phyloP scores from a whole-genome alignment of 148 eudicot genomes.

The Amaranthus palmeri region DNA sequence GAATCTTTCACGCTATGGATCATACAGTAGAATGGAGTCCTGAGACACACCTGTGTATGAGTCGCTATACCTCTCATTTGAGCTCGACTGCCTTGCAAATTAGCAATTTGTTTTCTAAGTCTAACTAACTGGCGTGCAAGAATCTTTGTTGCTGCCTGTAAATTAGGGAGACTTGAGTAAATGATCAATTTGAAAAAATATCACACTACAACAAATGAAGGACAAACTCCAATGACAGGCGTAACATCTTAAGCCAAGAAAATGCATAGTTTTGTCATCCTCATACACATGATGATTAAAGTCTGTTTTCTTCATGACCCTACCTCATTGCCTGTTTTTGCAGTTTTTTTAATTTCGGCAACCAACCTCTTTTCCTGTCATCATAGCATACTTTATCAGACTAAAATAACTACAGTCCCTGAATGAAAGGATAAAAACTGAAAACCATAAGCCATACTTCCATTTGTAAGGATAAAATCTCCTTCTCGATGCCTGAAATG shows the following conservation, averaged over 20 bases:
- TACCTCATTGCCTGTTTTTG: slow-evolving; percentile 99
- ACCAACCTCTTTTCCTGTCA: slow-evolving; percentile 89
- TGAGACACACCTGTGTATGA: slow-evolving; percentile 72
- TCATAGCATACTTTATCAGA: slow-evolving; percentile 16
- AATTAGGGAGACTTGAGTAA: slow-evolving; percentile 14
- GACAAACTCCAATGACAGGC: not conserved
- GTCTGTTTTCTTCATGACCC: not conserved
- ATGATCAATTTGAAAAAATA: not conserved
- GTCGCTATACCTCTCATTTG: slow-evolving; percentile 97
- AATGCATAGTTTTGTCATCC: not conserved
- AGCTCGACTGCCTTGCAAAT: slow-evolving; percentile 90
- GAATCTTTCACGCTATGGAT: slow-evolving; percentile 7
- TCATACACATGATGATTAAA: not conserved
- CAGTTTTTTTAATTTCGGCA: slow-evolving; percentile 94
- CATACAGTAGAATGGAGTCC: slow-evolving; percentile 11
- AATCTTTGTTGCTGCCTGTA: slow-evolving; percentile 87
- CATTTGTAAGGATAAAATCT: slow-evolving; percentile 64
- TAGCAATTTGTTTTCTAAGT: slow-evolving; percentile 86
- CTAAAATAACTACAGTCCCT: not conserved
- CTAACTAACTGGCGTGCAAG: slow-evolving; percentile 86
- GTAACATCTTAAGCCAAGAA: not conserved
- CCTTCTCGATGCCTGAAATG: slow-evolving; percentile 79
- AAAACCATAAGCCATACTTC: slow-evolving; percentile 47
- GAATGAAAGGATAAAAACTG: slow-evolving; percentile 3
- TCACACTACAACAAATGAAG: not conserved